These are phyloP conservation scores for Paragyromitra xinjiangensis DNA, from an alignment of 495 filamentous ascomycete species.

Conservation along the genomic window DNA sequence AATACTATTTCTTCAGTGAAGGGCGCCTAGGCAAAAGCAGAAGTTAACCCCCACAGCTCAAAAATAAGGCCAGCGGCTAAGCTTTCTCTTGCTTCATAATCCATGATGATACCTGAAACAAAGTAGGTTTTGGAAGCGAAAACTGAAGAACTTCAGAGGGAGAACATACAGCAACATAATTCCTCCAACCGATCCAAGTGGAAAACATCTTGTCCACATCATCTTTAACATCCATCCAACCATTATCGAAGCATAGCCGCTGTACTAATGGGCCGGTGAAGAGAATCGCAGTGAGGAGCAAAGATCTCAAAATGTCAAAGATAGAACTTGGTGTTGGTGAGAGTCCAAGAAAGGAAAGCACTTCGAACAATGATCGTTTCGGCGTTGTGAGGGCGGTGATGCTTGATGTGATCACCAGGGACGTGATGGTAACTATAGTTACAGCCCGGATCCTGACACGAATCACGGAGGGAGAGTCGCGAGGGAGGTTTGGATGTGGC, in stretches of 20 bases:
- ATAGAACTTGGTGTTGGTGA: slow-evolving; percentile 62
- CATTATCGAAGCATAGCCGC: slow-evolving; percentile 67
- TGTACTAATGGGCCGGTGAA: slow-evolving; percentile 88
- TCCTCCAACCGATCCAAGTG: slow-evolving; percentile 72
- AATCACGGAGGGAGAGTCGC: slow-evolving; percentile 91
- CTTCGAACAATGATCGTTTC: slow-evolving; percentile 41
- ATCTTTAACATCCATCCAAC: slow-evolving; percentile 71
- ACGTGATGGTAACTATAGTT: slow-evolving; percentile 71
- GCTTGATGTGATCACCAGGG: slow-evolving; percentile 69
- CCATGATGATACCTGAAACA: slow-evolving; percentile 17
- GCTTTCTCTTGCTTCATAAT: neutral
- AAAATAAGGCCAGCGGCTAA: slow-evolving; percentile 40
- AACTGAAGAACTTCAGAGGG: slow-evolving; percentile 38
- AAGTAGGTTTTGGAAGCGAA: slow-evolving; percentile 21
- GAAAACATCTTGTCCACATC: slow-evolving; percentile 63
- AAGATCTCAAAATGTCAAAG: slow-evolving; percentile 65
- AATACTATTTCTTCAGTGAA: slow-evolving; percentile 94
- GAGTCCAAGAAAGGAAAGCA: slow-evolving; percentile 50
- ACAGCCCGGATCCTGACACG: slow-evolving; percentile 84
- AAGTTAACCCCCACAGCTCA: neutral
- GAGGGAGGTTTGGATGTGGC: slow-evolving; percentile 79
- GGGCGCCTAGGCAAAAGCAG: slow-evolving; percentile 69
- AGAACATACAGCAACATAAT: slow-evolving; percentile 68
- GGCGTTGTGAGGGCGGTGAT: slow-evolving; percentile 62
- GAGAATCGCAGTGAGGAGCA: slow-evolving; percentile 77